phyloP scores from a whole-genome alignment of 495 filamentous ascomycete genomes.

The Pyrenula aspistea region DNA sequence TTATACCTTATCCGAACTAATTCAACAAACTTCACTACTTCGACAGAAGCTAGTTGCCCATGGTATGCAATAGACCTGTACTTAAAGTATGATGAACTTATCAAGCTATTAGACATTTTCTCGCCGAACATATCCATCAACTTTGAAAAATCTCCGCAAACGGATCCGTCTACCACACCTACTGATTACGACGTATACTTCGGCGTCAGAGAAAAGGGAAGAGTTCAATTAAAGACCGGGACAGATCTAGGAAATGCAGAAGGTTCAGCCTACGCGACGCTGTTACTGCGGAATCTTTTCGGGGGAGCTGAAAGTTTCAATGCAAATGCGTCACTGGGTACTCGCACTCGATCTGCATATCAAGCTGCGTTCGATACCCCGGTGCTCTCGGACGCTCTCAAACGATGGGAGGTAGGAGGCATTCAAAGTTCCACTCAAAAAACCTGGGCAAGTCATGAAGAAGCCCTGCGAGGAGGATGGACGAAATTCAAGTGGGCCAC shows the following conservation, averaged over 20 bases:
- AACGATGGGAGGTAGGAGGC: conserved; percentile 61
- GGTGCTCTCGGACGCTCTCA: conserved; percentile 66
- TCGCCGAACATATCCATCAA: conserved; percentile 54
- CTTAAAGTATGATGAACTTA: background rate
- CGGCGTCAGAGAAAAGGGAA: conserved; percentile 62
- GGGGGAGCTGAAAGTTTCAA: conserved; percentile 86
- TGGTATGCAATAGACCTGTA: conserved; percentile 38
- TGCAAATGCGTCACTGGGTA: conserved; percentile 75
- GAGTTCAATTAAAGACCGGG: conserved; percentile 75
- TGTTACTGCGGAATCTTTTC: conserved; percentile 79
- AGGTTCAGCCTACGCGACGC: conserved; percentile 78
- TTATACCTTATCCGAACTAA: conserved; percentile 66
- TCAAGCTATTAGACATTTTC: background rate
- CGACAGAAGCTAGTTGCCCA: conserved; percentile 68
- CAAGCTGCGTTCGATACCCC: conserved; percentile 73
- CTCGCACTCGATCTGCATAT: conserved; percentile 80
- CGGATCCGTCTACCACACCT: conserved; percentile 43
- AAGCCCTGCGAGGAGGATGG: conserved; percentile 69
- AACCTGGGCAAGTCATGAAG: conserved; percentile 85
- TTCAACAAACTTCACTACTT: conserved; percentile 53
- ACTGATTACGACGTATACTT: conserved; percentile 72
- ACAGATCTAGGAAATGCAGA: conserved; percentile 87
- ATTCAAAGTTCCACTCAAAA: conserved; percentile 74
- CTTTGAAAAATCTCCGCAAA: conserved; percentile 54
- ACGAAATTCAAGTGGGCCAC: conserved; percentile 63